phyloP scores from a whole-genome alignment of 371 early-diverging fungal genomes.

The Mortierella sp. region DNA sequence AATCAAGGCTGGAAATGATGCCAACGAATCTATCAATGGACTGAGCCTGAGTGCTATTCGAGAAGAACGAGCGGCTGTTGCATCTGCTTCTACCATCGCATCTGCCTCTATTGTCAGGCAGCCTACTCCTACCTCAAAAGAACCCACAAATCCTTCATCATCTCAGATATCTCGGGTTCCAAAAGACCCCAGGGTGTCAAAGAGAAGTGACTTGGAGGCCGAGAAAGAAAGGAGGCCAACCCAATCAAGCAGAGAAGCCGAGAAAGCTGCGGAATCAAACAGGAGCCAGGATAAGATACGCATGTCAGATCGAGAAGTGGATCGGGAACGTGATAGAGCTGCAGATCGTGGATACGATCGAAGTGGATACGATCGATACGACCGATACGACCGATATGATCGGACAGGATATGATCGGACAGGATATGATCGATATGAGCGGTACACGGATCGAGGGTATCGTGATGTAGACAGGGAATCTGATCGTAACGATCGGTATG shows the following conservation, averaged over 20 bases:
- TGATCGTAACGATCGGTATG: slow-evolving; percentile 1
- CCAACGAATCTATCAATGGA: slow-evolving; percentile 4
- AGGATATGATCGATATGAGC: background rate
- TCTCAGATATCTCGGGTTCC: background rate
- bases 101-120: background rate
- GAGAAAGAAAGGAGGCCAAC: slow-evolving; percentile 7
- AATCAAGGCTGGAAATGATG: slow-evolving; percentile 9
- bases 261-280: background rate
- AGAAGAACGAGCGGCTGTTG: slow-evolving; percentile 13
- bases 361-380: background rate
- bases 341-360: slow-evolving; percentile 16
- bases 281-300: slow-evolving; percentile 1
- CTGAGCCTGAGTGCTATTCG: slow-evolving; percentile 30
- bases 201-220: background rate
- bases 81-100: background rate
- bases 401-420: too few relatives aligned
- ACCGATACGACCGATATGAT: too few relatives aligned
- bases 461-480: background rate
- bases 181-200: background rate
- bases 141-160: background rate
- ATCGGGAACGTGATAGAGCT: background rate
- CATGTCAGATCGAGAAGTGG: background rate
- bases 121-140: background rate
- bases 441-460: background rate
- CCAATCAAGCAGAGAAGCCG: slow-evolving; percentile 1